Conservation (phyloP, 2,329 filamentous ascomycete species). For the Sporothrix brasiliensis region DNA sequence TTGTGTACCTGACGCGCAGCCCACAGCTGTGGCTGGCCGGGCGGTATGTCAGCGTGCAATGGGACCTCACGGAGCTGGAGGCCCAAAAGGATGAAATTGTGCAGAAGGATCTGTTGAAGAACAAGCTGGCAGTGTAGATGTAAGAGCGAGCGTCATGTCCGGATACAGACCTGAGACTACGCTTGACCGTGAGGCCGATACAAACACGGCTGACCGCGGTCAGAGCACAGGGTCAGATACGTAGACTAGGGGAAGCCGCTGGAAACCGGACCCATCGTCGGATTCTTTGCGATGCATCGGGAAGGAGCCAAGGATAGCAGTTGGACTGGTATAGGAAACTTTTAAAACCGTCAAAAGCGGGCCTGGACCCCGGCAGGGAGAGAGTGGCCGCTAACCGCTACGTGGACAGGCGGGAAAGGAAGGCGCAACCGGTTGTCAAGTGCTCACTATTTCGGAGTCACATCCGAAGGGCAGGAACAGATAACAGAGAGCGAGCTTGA, state of each 20-base stretch:
- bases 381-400: neutral
- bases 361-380: slow-evolving; percentile 1
- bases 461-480: slow-evolving; percentile 12
- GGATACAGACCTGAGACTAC: too few relatives aligned
- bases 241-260: slow-evolving; percentile 21
- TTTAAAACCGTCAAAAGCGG: neutral
- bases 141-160: neutral
- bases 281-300: slow-evolving; percentile 1
- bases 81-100: slow-evolving; percentile 49
- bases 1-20: slow-evolving; percentile 49
- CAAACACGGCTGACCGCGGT: neutral
- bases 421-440: neutral
- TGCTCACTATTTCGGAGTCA: slow-evolving; percentile 13
- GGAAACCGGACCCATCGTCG: neutral
- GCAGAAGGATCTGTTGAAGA: slow-evolving; percentile 9
- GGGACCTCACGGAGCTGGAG: slow-evolving; percentile 53
- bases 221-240: neutral
- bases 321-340: neutral
- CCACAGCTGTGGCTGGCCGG: slow-evolving; percentile 51
- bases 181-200: too few relatives aligned
- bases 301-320: neutral
- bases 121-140: slow-evolving; percentile 5
- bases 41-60: slow-evolving; percentile 49
- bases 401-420: slow-evolving; percentile 8
- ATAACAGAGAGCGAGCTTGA: slow-evolving; percentile 14